These are phyloP conservation scores for Prinsepia uniflora DNA, from an alignment of 306 rosid species.

Conservation along the genomic window DNA sequence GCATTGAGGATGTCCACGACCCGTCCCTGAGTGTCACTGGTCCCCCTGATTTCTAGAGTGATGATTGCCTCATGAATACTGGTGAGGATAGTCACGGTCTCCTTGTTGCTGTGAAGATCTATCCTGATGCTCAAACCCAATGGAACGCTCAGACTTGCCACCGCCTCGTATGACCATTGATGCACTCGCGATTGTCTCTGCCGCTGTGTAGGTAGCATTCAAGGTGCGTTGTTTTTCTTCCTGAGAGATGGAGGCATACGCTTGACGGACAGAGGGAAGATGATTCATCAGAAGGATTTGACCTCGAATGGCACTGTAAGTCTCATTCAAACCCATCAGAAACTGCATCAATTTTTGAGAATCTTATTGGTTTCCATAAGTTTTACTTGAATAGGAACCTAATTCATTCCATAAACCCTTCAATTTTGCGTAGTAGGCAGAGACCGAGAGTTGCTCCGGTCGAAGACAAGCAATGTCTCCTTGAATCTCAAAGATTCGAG, in stretches of 20 bases:
- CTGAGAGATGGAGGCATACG: neutral
- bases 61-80: accelerated
- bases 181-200: neutral
- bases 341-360: no score
- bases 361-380: neutral
- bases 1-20: neutral
- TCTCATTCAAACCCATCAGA: no score
- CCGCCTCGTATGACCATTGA: no score
- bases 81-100: accelerated
- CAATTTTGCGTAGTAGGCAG: neutral
- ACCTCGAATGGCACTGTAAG: neutral
- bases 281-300: neutral
- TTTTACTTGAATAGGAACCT: neutral
- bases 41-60: neutral
- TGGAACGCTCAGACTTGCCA: no score
- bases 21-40: accelerated
- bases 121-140: neutral
- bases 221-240: neutral
- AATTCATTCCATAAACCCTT: neutral
- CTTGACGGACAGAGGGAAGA: neutral
- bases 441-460: neutral
- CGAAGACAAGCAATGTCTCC: neutral
- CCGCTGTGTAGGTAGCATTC: neutral
- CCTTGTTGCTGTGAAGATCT: accelerated
- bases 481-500: neutral